These are phyloP conservation scores for Fusarium algeriense DNA, from an alignment of 2,329 filamentous ascomycete genomes.

Conservation along the genomic window DNA sequence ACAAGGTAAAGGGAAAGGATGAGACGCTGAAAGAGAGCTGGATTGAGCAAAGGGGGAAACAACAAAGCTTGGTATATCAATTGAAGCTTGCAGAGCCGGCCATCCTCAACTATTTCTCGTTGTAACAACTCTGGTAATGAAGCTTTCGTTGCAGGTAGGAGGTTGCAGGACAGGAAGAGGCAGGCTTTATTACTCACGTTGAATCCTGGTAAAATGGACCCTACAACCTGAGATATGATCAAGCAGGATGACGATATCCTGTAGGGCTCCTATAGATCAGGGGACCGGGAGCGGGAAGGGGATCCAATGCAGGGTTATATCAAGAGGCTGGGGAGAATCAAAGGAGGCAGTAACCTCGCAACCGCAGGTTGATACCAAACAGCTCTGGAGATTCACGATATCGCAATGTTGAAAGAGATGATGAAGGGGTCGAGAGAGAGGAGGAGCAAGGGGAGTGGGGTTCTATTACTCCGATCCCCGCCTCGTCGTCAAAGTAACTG, in stretches of 20 bases:
- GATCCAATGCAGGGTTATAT: slow-evolving; percentile 13
- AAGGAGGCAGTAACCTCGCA: background rate
- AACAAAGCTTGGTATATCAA: background rate
- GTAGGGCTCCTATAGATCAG: slow-evolving; percentile 26
- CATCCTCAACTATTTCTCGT: background rate
- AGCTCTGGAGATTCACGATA: slow-evolving; percentile 11
- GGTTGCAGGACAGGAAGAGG: slow-evolving; percentile 14
- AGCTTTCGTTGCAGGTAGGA: slow-evolving; percentile 11
- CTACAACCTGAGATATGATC: slow-evolving; percentile 33
- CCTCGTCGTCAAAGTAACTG: slow-evolving; percentile 30
- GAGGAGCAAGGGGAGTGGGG: slow-evolving; percentile 39
- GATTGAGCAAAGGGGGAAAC: background rate
- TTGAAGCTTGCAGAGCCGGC: background rate
- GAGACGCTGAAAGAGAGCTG: slow-evolving; percentile 4
- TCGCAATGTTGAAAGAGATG: slow-evolving; percentile 28
- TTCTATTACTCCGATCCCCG: slow-evolving; percentile 37
- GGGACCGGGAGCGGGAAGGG: background rate
- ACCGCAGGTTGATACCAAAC: slow-evolving; percentile 1
- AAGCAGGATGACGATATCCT: slow-evolving; percentile 23
- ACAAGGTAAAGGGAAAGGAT: slow-evolving; percentile 9
- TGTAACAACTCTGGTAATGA: slow-evolving; percentile 4
- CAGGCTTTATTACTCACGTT: slow-evolving; percentile 33
- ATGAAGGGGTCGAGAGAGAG: slow-evolving; percentile 25
- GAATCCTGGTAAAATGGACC: slow-evolving; percentile 28
- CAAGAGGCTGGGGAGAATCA: slow-evolving; percentile 1